These are phyloP conservation scores for Epichloe coenophiala DNA, from an alignment of 2,329 filamentous ascomycete genomes.

Conservation along the genomic window DNA sequence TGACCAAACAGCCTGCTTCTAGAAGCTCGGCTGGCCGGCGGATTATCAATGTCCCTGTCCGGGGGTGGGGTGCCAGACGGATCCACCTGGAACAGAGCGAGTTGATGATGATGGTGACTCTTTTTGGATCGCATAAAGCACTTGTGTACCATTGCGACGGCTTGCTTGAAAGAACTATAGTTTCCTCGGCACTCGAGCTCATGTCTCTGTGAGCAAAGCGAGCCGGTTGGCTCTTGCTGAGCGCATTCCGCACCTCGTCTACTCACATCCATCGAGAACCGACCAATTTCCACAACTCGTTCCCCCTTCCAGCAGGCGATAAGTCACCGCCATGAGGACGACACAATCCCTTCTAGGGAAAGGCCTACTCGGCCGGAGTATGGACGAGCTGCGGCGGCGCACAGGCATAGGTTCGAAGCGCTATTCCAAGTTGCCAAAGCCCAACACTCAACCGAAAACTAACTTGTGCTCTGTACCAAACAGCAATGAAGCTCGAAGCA, in stretches of 20 bases:
- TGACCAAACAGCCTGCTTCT: too few species aligned
- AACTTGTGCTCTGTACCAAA: not conserved
- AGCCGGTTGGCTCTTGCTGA: slow-evolving; percentile 16
- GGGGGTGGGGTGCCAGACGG: too few species aligned
- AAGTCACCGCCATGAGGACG: slow-evolving; percentile 29
- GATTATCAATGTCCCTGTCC: too few species aligned
- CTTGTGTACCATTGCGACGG: too few species aligned
- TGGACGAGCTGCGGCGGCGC: slow-evolving; percentile 46
- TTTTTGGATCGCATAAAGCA: too few species aligned
- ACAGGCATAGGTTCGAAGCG: slow-evolving; percentile 34
- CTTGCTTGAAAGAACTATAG: too few species aligned
- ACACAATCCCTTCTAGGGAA: slow-evolving; percentile 30
- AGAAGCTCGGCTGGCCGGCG: too few species aligned
- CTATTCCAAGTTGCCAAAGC: not conserved
- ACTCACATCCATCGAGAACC: not conserved
- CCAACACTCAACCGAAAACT: not conserved
- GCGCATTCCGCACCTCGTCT: not conserved
- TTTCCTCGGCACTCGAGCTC: too few species aligned
- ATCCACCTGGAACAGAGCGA: too few species aligned
- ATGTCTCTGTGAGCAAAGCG: slow-evolving; percentile 9
- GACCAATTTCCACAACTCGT: not conserved
- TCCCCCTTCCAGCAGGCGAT: not conserved
- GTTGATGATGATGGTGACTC: too few species aligned
- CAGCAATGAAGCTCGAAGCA: slow-evolving; percentile 57
- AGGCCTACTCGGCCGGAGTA: slow-evolving; percentile 43